Base-by-base conservation (phyloP, 1,284 basidiomycete species). In the Trametes polyzona region DNA sequence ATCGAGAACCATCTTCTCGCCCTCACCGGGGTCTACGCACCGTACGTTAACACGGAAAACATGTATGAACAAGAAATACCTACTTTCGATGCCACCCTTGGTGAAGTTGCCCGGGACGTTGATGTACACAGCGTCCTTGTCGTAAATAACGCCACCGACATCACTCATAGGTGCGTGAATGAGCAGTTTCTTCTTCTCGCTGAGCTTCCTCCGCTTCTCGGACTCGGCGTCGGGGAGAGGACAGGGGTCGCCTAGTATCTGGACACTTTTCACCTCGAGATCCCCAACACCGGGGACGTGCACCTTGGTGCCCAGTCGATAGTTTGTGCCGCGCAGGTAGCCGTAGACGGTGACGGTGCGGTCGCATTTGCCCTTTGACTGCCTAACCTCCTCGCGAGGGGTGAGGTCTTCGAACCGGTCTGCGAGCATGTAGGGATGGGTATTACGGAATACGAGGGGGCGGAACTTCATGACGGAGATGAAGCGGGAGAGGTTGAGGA, bases 91-190 rank as follows among this genome's bases (percentile, higher is more conserved):
- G 57, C 83, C 83, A 11, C 84, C 86, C 47, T 89, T 81, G 4
- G 93, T 90, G 68, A 99, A 99, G 69, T 83, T 95, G 1, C 97
- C 97, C 3, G 94, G 93, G 3, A 98, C 96, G 69, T 98, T 98
- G 66, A 99, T 92, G 80, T 94, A 99, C 2, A 99, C 96, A 0
- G 96, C 95, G 69, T 99, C 97, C 74, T 98, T 98, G 78, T 99
- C 97, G 70, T 97, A 98, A 77, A 94, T 88, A 59, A 99, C 87
- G 8, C 96, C 97, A 19, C 96, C 96, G 2, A 98, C 91, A 69
- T 98, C 96, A 71, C 93, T 96, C 96, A 99, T 98, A 1, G 97
- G 97, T 7, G 97, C 97, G 73, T 99, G 95, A 7, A 98, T 88
- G 4, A 98, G 77, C 26, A 92, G 70, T 72, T 94, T 97, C 71